Conservation (phyloP, 2,329 filamentous ascomycete genomes). For the Sporothrix dimorphospora region DNA sequence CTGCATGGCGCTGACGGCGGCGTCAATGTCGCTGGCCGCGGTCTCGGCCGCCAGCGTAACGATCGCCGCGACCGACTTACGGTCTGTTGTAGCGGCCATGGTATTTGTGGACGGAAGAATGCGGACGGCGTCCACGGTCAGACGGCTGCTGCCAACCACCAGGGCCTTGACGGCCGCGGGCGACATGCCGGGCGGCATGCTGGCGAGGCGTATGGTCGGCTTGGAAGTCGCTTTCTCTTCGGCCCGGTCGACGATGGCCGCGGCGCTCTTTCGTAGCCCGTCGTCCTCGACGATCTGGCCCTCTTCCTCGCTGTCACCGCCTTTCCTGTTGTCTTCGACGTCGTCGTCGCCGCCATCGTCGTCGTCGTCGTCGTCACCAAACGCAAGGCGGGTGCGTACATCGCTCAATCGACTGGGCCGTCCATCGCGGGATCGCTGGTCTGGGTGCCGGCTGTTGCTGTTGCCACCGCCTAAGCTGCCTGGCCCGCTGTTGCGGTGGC, state of each 20-base stretch:
- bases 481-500: slow-evolving; percentile 59
- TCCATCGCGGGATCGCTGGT: slow-evolving; percentile 1
- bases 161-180: slow-evolving; percentile 63
- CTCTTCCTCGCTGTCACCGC: slow-evolving; percentile 3
- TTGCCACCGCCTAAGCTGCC: slow-evolving; percentile 58
- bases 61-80: slow-evolving; percentile 75
- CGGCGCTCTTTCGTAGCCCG: slow-evolving; percentile 17
- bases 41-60: slow-evolving; percentile 81
- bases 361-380: slow-evolving; percentile 56
- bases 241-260: slow-evolving; percentile 49
- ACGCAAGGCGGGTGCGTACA: slow-evolving; percentile 43
- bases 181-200: slow-evolving; percentile 63
- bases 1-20: slow-evolving; percentile 74
- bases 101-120: slow-evolving; percentile 62
- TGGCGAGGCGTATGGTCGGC: slow-evolving; percentile 64
- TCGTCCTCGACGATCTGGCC: slow-evolving; percentile 14
- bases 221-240: slow-evolving; percentile 64
- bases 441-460: neutral
- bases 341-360: slow-evolving; percentile 64
- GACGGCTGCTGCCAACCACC: slow-evolving; percentile 49
- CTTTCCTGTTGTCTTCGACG: slow-evolving; percentile 46
- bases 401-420: slow-evolving; percentile 14
- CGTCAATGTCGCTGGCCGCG: slow-evolving; percentile 80
- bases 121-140: slow-evolving; percentile 74
- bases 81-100: slow-evolving; percentile 59